Evolutionary conservation across 2,329 filamentous ascomycete species (phyloP), one percentile per base, ranked within the genome.

Genomic region (Epichloe amarillans): DNA sequence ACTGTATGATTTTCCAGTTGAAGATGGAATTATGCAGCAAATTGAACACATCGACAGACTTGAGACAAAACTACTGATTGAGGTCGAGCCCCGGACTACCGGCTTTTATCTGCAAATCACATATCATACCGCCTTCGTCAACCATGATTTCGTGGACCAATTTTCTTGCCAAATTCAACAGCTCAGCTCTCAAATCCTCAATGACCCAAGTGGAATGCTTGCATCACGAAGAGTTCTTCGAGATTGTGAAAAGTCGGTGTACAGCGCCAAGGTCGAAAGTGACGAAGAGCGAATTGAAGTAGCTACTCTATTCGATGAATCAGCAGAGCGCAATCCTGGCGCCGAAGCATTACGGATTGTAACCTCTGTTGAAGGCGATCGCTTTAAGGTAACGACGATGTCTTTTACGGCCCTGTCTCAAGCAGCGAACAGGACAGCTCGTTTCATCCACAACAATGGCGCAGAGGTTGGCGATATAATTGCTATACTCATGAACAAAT

Each of bases 401-500:
- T 80, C 83, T 0, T 95, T 88, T 59, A 55, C 57, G 2, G 68
- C 82, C 26, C 69, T 95, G 4, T 85, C 90, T 59, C 58, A 58
- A 1, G 67, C 67, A 41, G 80, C 85, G 0, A 89, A 90, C 58
- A 66, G 62, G 41, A 69, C 91, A 49, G 86, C 83, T 1, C 60
- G 59, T 48, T 61, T 72, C 53, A 64, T 95, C 1, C 58, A 69
- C 8, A 58, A 68, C 3, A 61, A 66, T 1, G 74, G 75, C 0
- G 68, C 75, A 0, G 54, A 64, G 1, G 64, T 72, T 1, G 77
- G 81, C 7, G 72, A 79, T 15, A 67, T 87, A 10, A 71, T 94
- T n/a, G 82, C 82, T 36, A 77, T 95, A 43, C 72, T 84, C 44
- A 83, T 94, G 77, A 79, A 90, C 21, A 94, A 93, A 61, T 90